Evolutionary conservation across 805 yeast genomes (phyloP).

Genomic region (Candida sanyiensis): DNA sequence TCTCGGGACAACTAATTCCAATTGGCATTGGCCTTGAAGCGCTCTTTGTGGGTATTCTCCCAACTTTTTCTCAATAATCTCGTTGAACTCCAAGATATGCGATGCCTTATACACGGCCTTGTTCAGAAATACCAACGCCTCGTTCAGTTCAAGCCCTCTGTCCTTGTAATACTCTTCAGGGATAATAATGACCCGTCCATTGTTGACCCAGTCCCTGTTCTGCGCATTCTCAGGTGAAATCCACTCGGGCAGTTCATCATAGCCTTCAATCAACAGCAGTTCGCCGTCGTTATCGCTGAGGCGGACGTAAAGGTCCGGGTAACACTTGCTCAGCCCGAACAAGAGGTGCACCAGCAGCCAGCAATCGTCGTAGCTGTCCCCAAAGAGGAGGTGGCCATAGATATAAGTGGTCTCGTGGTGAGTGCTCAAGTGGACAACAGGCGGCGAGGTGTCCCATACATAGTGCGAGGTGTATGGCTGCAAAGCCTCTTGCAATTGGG

Average conservation of each 20-base stretch:
- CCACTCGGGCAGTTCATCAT: slow-evolving; percentile 43
- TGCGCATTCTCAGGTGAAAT: slow-evolving; percentile 39
- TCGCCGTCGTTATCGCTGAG: slow-evolving; percentile 53
- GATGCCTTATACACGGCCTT: slow-evolving; percentile 33
- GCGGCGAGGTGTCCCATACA: slow-evolving; percentile 36
- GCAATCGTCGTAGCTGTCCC: slow-evolving; percentile 40
- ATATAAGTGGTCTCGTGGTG: slow-evolving; percentile 16
- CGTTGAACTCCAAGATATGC: slow-evolving; percentile 22
- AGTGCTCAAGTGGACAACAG: slow-evolving; percentile 2
- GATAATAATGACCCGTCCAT: slow-evolving; percentile 34
- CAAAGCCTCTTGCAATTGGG: slow-evolving; percentile 25
- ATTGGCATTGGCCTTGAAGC: slow-evolving; percentile 21
- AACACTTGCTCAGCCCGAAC: slow-evolving; percentile 30
- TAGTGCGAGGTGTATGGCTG: slow-evolving; percentile 34
- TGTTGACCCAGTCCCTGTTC: slow-evolving; percentile 50
- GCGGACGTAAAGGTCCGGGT: slow-evolving; percentile 37
- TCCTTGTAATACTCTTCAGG: slow-evolving; percentile 33
- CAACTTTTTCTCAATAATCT: slow-evolving; percentile 16
- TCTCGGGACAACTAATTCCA: slow-evolving; percentile 16
- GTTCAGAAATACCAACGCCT: slow-evolving; percentile 37
- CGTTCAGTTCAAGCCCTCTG: slow-evolving; percentile 32
- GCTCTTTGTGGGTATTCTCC: slow-evolving; percentile 27
- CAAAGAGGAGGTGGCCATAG: slow-evolving; percentile 37
- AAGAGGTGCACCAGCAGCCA: slow-evolving; percentile 38
- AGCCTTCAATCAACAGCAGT: slow-evolving; percentile 44